Evolutionary conservation across 805 yeast species (phyloP).

Genomic region (Ascoidea rubescens): DNA sequence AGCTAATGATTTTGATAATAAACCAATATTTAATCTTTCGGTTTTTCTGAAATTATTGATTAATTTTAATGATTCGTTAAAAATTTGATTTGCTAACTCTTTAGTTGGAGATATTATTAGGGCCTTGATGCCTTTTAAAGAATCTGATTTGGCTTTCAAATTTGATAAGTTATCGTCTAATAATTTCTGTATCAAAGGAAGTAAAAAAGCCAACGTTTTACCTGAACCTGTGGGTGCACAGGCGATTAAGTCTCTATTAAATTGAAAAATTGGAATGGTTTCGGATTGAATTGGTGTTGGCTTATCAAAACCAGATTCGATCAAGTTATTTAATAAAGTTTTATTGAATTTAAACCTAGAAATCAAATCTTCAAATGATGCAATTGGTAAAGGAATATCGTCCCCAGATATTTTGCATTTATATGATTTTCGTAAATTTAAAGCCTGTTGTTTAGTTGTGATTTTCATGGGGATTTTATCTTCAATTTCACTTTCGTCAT

Average conservation of each 20-base stretch:
- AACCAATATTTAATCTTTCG: slow-evolving; percentile 37
- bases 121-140: slow-evolving; percentile 44
- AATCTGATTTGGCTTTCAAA: slow-evolving; percentile 14
- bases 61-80: slow-evolving; percentile 48
- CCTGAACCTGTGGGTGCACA: slow-evolving; percentile 99
- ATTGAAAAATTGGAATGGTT: slow-evolving; percentile 62
- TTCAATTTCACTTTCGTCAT: slow-evolving; percentile 17
- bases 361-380: slow-evolving; percentile 72
- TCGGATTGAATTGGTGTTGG: slow-evolving; percentile 95
- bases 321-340: slow-evolving; percentile 43
- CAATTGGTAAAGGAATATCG: slow-evolving; percentile 85
- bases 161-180: too few species aligned
- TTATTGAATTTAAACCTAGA: slow-evolving; percentile 46
- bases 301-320: slow-evolving; percentile 56
- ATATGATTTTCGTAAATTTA: slow-evolving; percentile 39
- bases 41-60: slow-evolving; percentile 38
- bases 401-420: slow-evolving; percentile 66
- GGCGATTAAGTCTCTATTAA: slow-evolving; percentile 67
- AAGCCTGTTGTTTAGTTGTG: slow-evolving; percentile 43
- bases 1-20: slow-evolving; percentile 60
- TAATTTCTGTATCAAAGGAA: slow-evolving; percentile 44
- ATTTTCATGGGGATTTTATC: slow-evolving; percentile 30
- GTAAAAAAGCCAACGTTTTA: slow-evolving; percentile 80
- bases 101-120: slow-evolving; percentile 87
- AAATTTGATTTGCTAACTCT: slow-evolving; percentile 82